These are phyloP conservation scores for Spathaspora arborariae DNA, from an alignment of 805 yeast genomes.

Conservation along the genomic window DNA sequence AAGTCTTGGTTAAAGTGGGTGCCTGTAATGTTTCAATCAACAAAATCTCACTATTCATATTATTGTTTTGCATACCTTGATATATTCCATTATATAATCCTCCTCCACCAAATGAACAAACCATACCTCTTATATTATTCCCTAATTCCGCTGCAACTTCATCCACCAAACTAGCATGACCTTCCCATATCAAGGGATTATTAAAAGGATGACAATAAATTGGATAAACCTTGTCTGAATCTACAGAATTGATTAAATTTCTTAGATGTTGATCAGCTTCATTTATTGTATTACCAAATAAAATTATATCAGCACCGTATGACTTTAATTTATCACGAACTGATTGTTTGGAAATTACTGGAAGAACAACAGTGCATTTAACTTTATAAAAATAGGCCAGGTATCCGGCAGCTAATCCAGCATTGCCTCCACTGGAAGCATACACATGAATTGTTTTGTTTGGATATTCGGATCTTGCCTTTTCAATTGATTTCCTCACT, in stretches of 20 bases:
- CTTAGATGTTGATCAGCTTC: constrained; percentile 49
- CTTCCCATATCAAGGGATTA: constrained; percentile 50
- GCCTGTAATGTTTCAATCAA: constrained; percentile 61
- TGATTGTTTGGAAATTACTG: constrained; percentile 42
- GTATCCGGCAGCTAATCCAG: constrained; percentile 53
- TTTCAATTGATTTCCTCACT: constrained; percentile 28
- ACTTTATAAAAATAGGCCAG: constrained; percentile 35
- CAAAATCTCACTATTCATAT: constrained; percentile 27
- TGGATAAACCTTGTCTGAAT: constrained; percentile 22
- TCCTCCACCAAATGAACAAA: constrained; percentile 58
- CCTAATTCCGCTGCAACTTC: constrained; percentile 34
- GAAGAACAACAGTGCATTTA: constrained; percentile 61
- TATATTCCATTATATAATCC: constrained; percentile 53
- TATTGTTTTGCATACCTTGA: constrained; percentile 37
- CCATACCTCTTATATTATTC: constrained; percentile 38
- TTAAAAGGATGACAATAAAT: constrained; percentile 57
- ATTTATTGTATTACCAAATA: constrained; percentile 44
- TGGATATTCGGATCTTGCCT: constrained; percentile 14
- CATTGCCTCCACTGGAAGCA: constrained; percentile 56
- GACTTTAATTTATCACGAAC: constrained; percentile 43
- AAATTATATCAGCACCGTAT: constrained; percentile 49
- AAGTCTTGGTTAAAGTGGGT: constrained; percentile 52
- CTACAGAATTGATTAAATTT: constrained; percentile 17
- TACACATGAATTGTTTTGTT: constrained; percentile 36
- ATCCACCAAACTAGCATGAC: constrained; percentile 47